Evolutionary conservation across 768 basidiomycete genomes (phyloP), one percentile per base, ranked within the genome.

Genomic region (Lactarius quietus): DNA sequence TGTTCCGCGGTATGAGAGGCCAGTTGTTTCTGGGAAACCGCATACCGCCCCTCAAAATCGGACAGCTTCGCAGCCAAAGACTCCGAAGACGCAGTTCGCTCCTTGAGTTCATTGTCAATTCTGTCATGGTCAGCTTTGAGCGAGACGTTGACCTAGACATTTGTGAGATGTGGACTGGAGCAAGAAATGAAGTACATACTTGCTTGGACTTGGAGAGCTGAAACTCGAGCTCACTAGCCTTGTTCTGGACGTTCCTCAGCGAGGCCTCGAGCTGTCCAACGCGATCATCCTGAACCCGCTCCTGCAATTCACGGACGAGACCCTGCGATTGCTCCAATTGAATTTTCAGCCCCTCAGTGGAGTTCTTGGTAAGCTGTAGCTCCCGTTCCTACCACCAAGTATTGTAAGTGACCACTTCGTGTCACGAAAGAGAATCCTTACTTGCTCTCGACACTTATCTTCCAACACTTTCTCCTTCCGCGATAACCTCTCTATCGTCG

Each of bases 281-380:
- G 48, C 89, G 86, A 74, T 93, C 90, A 72, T 94, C 92, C 74
- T 93, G 86, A 26, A 94, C 87, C 68, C 91, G 89, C 66, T 93
- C 92, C 70, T 90, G 86, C 36, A 94, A 75, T 69, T 93, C 90
- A 31, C 84, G 86, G 29, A 87, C 80, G 61, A 83, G 80, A 53
- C 85, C 81, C 65, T 82, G 81, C 66, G 81, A 80, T 55, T 82
- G 81, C 57, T 83, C 82, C 6, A 83, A 80, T 65, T 85, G 80
- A 43, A 80, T 76, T 57, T 81, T 83, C 36, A 84, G 74, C 41
- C 87, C 86, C 52, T 79, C 76, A 8, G 83, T 72, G 3, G 83
- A 79, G 0, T 80, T 82, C 65, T 81, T 84, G n/a, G 82, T 78
- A 45, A 85, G 77, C 66, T 91, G 88, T 12, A 92, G 77, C 72